Evolutionary conservation across 2,329 filamentous ascomycete genomes (phyloP).

Genomic region (Cordyceps pruinosa): DNA sequence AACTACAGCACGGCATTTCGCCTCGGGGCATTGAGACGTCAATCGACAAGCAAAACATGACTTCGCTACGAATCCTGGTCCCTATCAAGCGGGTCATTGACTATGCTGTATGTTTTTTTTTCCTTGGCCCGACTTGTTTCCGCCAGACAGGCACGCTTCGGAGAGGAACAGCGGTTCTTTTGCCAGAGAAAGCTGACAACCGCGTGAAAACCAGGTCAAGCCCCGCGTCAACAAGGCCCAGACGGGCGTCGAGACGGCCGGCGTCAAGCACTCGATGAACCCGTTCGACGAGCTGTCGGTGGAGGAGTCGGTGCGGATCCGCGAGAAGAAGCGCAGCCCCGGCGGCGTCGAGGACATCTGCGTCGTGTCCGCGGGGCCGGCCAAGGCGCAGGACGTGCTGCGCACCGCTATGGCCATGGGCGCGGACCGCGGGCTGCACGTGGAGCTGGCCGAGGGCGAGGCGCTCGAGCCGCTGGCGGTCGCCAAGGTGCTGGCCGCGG

Average conservation of each 20-base stretch:
- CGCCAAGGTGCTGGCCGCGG: slow-evolving; percentile 77
- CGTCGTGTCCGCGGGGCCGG: slow-evolving; percentile 77
- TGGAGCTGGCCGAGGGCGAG: slow-evolving; percentile 68
- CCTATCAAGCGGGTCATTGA: slow-evolving; percentile 81
- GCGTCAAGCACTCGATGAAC: slow-evolving; percentile 97
- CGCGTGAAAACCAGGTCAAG: slow-evolving; percentile 45
- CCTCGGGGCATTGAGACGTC: slow-evolving; percentile 20
- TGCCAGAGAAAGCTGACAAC: not conserved
- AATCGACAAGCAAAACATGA: slow-evolving; percentile 36
- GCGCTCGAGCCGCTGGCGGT: slow-evolving; percentile 85
- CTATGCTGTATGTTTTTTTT: slow-evolving; percentile 60
- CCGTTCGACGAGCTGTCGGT: slow-evolving; percentile 98
- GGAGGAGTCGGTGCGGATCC: slow-evolving; percentile 91
- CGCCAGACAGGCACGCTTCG: no score
- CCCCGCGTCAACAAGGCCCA: slow-evolving; percentile 63
- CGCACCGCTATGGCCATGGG: slow-evolving; percentile 99
- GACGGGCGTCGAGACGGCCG: slow-evolving; percentile 85
- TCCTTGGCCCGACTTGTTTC: no score
- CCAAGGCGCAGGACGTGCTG: slow-evolving; percentile 81
- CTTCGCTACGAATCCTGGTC: slow-evolving; percentile 66
- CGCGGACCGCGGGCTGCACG: slow-evolving; percentile 83
- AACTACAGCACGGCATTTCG: slow-evolving; percentile 16
- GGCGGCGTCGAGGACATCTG: slow-evolving; percentile 85
- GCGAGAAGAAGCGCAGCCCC: slow-evolving; percentile 70
- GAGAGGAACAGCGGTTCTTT: no score